These are phyloP conservation scores for Apophysomyces ossiformis DNA, from an alignment of 371 early-diverging fungal genomes.

Conservation along the genomic window DNA sequence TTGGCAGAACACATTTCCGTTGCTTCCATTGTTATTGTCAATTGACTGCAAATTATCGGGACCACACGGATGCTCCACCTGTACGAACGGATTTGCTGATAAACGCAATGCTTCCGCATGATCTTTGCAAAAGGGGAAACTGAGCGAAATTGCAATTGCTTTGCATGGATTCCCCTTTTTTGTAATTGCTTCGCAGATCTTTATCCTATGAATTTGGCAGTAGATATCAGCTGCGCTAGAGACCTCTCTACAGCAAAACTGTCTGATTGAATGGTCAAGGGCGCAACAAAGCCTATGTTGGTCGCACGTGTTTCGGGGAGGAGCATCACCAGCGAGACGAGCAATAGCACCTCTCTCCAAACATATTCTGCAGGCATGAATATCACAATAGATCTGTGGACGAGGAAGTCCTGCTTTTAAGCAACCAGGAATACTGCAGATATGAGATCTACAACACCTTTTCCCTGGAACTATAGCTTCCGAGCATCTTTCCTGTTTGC, in stretches of 20 bases:
- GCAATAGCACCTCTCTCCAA: not conserved
- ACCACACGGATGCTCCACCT: not conserved
- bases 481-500: not conserved
- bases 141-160: not conserved
- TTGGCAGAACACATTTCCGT: not conserved
- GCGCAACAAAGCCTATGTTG: not conserved
- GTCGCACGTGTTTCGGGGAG: not conserved
- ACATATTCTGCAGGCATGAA: slow-evolving; percentile 3
- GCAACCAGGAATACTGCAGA: not conserved
- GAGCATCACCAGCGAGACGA: not conserved
- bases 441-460: not conserved
- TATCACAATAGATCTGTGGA: not conserved
- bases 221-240: not conserved
- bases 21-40: not conserved
- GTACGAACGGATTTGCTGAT: not conserved
- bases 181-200: not conserved
- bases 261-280: not conserved
- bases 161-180: not conserved
- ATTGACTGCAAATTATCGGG: not conserved
- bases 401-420: not conserved
- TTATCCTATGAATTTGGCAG: not conserved
- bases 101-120: not conserved
- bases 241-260: not conserved
- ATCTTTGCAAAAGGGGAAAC: not conserved
- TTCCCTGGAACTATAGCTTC: not conserved